These are phyloP conservation scores for Coelastrella sp. DNA, from an alignment of 139 green algal genomes.

Conservation along the genomic window DNA sequence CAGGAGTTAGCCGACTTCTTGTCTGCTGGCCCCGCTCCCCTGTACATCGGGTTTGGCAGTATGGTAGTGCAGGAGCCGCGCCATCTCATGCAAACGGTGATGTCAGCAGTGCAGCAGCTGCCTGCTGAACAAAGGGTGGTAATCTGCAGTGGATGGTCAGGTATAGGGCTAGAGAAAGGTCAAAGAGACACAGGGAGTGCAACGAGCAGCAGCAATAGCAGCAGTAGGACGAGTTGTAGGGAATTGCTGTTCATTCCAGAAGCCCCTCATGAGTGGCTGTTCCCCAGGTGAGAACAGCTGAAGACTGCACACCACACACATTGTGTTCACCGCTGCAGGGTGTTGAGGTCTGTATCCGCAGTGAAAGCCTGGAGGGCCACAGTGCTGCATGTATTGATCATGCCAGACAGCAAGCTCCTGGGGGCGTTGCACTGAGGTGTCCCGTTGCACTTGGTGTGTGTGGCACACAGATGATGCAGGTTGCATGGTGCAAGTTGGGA, in stretches of 20 bases:
- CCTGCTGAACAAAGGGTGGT: background rate
- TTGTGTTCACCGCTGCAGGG: too few species aligned
- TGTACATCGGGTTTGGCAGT: conserved; percentile 42
- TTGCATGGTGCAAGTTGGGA: too few species aligned
- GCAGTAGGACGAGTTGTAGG: background rate
- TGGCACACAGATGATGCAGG: too few species aligned
- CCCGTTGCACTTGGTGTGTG: too few species aligned
- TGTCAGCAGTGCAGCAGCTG: background rate
- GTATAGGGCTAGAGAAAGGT: background rate
- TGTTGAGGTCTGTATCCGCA: too few species aligned
- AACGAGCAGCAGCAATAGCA: background rate
- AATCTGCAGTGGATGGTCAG: conserved; percentile 23
- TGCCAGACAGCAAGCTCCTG: too few species aligned
- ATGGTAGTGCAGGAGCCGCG: conserved; percentile 11
- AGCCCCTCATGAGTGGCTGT: conserved; percentile 46
- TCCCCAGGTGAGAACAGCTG: conserved; percentile 10
- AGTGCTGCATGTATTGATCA: too few species aligned
- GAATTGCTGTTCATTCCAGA: conserved; percentile 3
- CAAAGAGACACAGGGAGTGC: background rate
- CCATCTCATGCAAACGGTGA: conserved; percentile 3
- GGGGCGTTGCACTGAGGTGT: too few species aligned
- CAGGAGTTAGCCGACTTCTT: background rate
- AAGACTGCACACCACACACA: too few species aligned
- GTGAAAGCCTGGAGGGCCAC: too few species aligned
- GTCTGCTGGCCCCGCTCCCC: background rate